Percentiles rank a stretch among this genome's conserved stretches.
Conservation (phyloP, 1,284 basidiomycete genomes). For the Megacollybia platyphylla region DNA sequence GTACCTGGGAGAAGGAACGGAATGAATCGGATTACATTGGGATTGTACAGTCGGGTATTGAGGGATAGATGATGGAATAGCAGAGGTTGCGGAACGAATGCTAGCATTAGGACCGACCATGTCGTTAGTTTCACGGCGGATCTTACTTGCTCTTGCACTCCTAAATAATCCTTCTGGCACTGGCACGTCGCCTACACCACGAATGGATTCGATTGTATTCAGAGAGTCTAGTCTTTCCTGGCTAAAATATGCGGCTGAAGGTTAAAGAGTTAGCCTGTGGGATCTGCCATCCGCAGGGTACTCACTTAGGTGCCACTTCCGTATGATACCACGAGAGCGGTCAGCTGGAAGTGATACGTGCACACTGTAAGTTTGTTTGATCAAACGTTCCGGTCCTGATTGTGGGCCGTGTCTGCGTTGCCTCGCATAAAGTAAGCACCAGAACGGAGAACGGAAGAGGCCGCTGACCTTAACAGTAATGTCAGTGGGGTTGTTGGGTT, state of each 20-base stretch:
- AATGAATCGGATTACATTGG: slow-evolving; percentile 5
- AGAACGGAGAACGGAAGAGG: not conserved
- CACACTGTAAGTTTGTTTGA: slow-evolving; percentile 79
- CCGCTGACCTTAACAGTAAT: slow-evolving; percentile 48
- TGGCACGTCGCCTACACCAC: slow-evolving; percentile 43
- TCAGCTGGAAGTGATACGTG: slow-evolving; percentile 61
- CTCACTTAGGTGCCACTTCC: slow-evolving; percentile 77
- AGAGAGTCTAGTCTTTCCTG: slow-evolving; percentile 58
- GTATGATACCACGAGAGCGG: slow-evolving; percentile 42
- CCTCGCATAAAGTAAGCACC: not conserved
- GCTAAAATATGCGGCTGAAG: slow-evolving; percentile 67
- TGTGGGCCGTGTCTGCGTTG: slow-evolving; percentile 19
- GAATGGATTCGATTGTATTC: slow-evolving; percentile 52
- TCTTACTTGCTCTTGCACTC: slow-evolving; percentile 58
- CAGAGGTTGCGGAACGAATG: slow-evolving; percentile 1
- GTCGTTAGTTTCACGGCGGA: slow-evolving; percentile 36
- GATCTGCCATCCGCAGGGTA: slow-evolving; percentile 10
- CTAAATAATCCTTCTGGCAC: slow-evolving; percentile 68
- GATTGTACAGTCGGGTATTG: not conserved
- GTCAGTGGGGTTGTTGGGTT: slow-evolving; percentile 65
- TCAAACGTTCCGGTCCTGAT: slow-evolving; percentile 38
- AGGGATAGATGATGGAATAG: not conserved
- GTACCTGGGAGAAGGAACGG: slow-evolving; percentile 12
- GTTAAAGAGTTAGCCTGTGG: slow-evolving; percentile 1
- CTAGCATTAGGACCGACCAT: slow-evolving; percentile 14